Conservation (phyloP, 2,329 filamentous ascomycete species). For the Neofusicoccum laricinum region DNA sequence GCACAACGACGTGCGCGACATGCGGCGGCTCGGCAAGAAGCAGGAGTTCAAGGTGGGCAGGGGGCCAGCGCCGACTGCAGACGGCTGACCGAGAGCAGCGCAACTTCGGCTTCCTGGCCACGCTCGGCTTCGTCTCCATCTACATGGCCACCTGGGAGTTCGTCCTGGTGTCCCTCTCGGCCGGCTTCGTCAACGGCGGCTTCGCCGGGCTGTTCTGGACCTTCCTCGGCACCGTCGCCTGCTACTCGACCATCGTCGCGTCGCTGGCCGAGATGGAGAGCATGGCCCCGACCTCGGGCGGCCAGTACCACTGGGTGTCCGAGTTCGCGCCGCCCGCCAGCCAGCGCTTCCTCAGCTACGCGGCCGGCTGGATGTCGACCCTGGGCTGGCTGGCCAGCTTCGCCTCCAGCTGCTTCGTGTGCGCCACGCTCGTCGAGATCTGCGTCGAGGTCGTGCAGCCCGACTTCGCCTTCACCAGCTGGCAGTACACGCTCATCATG, state of each 20-base stretch:
- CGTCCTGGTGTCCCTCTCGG: constrained; percentile 33
- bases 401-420: constrained; percentile 34
- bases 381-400: constrained; percentile 36
- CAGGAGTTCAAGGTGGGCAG: constrained; percentile 46
- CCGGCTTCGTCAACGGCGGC: constrained; percentile 19
- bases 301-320: constrained; percentile 19
- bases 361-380: constrained; percentile 33
- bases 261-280: constrained; percentile 20
- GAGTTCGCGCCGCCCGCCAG: constrained; percentile 18
- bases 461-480: constrained; percentile 25
- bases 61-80: too few relatives aligned
- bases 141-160: constrained; percentile 56
- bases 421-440: constrained; percentile 34
- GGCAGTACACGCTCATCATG: constrained; percentile 29
- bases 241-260: constrained; percentile 18
- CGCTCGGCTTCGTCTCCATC: constrained; percentile 53
- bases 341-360: constrained; percentile 20
- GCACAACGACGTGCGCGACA: constrained; percentile 30
- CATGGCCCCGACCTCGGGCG: constrained; percentile 18
- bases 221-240: constrained; percentile 17
- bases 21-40: constrained; percentile 50
- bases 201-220: constrained; percentile 20
- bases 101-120: constrained; percentile 51
- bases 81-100: constrained; percentile 27
- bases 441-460: constrained; percentile 31